Evolutionary conservation across 2,329 filamentous ascomycete species (phyloP).

Genomic region (Clathrospora elynae): DNA sequence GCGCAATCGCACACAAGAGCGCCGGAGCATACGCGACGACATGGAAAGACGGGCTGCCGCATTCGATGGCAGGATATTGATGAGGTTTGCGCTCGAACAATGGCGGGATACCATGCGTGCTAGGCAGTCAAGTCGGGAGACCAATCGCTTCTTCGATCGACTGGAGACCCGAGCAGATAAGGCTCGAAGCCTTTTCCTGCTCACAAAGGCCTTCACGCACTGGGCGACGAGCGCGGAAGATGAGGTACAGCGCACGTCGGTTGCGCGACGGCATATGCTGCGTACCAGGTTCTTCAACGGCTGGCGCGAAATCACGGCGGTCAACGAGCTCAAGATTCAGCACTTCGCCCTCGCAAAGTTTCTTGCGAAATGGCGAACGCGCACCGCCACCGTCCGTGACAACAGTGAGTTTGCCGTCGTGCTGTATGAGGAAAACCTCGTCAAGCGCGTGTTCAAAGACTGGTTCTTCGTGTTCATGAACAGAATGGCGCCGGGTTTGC

Average conservation of each 20-base stretch:
- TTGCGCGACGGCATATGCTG: constrained; percentile 73
- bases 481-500: constrained; percentile 41
- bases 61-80: constrained; percentile 57
- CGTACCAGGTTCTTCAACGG: constrained; percentile 70
- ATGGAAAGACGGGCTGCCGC: constrained; percentile 48
- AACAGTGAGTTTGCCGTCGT: constrained; percentile 41
- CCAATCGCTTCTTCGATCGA: constrained; percentile 59
- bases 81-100: constrained; percentile 59
- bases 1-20: constrained; percentile 50
- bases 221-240: constrained; percentile 71
- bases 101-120: constrained; percentile 30
- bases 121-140: constrained; percentile 53
- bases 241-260: constrained; percentile 67
- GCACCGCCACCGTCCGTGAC: constrained; percentile 44
- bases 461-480: constrained; percentile 49
- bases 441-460: constrained; percentile 38
- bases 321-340: constrained; percentile 61
- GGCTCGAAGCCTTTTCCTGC: constrained; percentile 68
- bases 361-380: constrained; percentile 59
- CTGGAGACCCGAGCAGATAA: constrained; percentile 65
- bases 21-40: constrained; percentile 20
- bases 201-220: constrained; percentile 68
- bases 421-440: constrained; percentile 42
- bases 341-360: constrained; percentile 61
- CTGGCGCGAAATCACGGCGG: constrained; percentile 69